Percentiles rank a stretch among this genome's conserved stretches.
Evolutionary conservation across 768 basidiomycete genomes (phyloP).

Genomic region (Pleurotus cornucopiae): DNA sequence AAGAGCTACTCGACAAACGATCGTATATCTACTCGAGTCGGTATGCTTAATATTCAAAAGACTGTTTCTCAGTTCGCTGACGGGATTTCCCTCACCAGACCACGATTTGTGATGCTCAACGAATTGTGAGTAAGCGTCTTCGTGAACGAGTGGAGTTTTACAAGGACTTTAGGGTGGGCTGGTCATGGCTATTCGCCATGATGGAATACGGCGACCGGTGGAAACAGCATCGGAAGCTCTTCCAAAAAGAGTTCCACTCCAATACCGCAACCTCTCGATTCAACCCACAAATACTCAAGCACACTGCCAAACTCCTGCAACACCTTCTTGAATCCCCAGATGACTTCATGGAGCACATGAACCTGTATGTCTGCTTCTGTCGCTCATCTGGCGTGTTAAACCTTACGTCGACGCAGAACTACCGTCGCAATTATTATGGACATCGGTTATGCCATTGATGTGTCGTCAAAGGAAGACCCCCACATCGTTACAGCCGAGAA

Average conservation of each 20-base stretch:
- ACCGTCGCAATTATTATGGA: conserved; percentile 8
- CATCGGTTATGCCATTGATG: conserved; percentile 40
- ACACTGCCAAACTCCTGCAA: conserved; percentile 25
- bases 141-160: not conserved
- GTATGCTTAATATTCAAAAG: conserved; percentile 12
- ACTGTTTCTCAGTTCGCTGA: not conserved
- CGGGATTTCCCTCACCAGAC: conserved; percentile 12
- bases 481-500: conserved; percentile 36
- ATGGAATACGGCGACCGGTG: conserved; percentile 37
- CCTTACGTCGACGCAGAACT: not conserved
- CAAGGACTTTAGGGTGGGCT: conserved; percentile 31
- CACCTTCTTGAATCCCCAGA: conserved; percentile 30
- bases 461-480: conserved; percentile 35
- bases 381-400: not conserved
- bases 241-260: conserved; percentile 36
- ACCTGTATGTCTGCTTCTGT: conserved; percentile 27
- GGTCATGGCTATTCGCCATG: conserved; percentile 32
- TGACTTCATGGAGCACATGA: conserved; percentile 28
- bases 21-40: conserved; percentile 39
- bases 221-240: conserved; percentile 36
- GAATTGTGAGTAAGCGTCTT: conserved; percentile 15
- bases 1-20: conserved; percentile 37
- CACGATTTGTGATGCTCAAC: conserved; percentile 23
- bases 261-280: conserved; percentile 23
- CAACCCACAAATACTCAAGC: conserved; percentile 23